A percentile compares a stretch with the other conserved stretches of the same genome.
These are phyloP conservation scores for Syzygium aromaticum DNA, from an alignment of 345 rosid genomes.

Conservation along the genomic window DNA sequence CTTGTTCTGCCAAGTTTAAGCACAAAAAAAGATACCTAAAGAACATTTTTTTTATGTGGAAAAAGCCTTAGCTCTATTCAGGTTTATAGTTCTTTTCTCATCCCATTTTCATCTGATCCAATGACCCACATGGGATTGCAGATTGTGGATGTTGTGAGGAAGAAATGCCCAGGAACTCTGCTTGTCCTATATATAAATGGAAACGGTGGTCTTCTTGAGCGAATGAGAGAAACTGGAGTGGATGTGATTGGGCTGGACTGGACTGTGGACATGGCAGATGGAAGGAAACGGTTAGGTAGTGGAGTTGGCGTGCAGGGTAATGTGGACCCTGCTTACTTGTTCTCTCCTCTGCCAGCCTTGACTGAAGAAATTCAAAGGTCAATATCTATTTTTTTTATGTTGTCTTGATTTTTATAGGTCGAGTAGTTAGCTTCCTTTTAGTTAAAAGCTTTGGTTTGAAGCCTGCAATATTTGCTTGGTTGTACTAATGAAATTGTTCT, in stretches of 20 bases:
- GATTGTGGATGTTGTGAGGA: constrained; percentile 55
- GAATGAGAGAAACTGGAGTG: constrained; percentile 82
- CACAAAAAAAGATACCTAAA: not conserved
- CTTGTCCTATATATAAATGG: constrained; percentile 89
- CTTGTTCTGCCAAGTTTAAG: not conserved
- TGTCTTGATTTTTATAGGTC: not conserved
- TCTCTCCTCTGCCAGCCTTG: constrained; percentile 68
- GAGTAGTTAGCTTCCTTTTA: not conserved
- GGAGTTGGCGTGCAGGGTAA: constrained; percentile 78
- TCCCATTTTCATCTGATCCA: not conserved
- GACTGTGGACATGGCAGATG: constrained; percentile 95
- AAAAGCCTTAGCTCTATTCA: not conserved
- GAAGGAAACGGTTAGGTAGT: constrained; percentile 62
- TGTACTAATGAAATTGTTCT: not conserved
- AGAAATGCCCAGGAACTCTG: constrained; percentile 73
- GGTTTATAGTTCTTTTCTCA: not conserved
- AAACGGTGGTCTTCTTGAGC: constrained; percentile 89
- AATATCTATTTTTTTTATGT: not conserved
- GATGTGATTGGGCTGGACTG: constrained; percentile 96
- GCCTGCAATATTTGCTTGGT: not conserved
- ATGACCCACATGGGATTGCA: constrained; percentile 16
- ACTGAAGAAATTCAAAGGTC: constrained; percentile 81
- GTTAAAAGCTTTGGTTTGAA: not conserved
- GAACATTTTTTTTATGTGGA: not conserved
- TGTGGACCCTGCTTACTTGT: constrained; percentile 80